phyloP scores from a whole-genome alignment of 768 basidiomycete species.

The Guyanaporus albipodus region DNA sequence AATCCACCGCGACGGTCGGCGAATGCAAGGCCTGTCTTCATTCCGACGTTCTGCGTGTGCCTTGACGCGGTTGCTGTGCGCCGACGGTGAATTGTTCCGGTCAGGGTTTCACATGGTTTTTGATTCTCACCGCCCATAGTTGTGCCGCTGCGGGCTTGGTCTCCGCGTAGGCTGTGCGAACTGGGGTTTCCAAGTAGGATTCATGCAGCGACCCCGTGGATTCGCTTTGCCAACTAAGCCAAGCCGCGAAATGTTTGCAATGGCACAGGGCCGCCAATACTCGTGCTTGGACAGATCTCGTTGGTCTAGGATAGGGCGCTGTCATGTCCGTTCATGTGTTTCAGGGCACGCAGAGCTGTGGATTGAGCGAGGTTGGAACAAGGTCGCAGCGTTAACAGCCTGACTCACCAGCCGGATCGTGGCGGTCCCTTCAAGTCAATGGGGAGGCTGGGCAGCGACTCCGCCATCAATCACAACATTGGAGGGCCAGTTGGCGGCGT shows the following conservation, averaged over 20 bases:
- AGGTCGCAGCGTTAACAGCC: conserved; percentile 28
- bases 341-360: conserved; percentile 15
- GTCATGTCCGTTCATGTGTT: conserved; percentile 9
- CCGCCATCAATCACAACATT: conserved; percentile 22
- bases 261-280: background rate
- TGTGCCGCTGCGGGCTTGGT: conserved; percentile 18
- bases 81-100: conserved; percentile 14
- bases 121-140: conserved; percentile 22
- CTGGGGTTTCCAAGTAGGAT: background rate
- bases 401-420: conserved; percentile 2
- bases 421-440: conserved; percentile 20
- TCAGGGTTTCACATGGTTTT: conserved; percentile 16
- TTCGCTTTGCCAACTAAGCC: background rate
- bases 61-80: conserved; percentile 18
- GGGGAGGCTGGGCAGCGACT: conserved; percentile 25
- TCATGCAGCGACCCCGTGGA: conserved; percentile 2
- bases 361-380: conserved; percentile 14
- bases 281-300: background rate
- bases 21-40: background rate
- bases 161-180: conserved; percentile 23
- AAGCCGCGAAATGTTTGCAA: too few species aligned
- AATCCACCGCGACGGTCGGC: background rate
- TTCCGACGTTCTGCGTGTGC: background rate
- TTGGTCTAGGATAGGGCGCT: conserved; percentile 1
- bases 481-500: too few species aligned